Conservation (phyloP, 306 rosid species). For the Arachis stenosperma region DNA sequence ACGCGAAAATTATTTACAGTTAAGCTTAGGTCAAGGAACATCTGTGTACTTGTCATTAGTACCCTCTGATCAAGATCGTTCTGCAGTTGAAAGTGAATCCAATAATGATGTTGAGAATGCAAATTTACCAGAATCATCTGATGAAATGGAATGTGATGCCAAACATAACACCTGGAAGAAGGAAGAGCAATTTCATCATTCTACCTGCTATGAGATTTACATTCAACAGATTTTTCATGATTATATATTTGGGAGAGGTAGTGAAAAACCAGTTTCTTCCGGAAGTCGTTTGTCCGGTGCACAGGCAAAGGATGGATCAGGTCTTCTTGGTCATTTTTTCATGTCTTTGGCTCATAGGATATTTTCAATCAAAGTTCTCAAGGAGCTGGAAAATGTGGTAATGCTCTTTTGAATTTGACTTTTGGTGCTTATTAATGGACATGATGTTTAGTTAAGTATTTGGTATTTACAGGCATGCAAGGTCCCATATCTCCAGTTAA, state of each 20-base stretch:
- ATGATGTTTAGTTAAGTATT: conserved; percentile 32
- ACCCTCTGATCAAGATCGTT: conserved; percentile 60
- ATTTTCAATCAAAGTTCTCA: conserved; percentile 80
- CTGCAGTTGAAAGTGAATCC: conserved; percentile 48
- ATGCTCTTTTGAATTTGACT: conserved; percentile 33
- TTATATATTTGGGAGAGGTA: conserved; percentile 69
- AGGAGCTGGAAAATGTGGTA: conserved; percentile 89
- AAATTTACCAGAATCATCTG: conserved; percentile 77
- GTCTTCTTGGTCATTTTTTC: conserved; percentile 89
- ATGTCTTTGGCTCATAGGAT: conserved; percentile 83
- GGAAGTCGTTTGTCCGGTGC: conserved; percentile 51
- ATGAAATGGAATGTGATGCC: conserved; percentile 64
- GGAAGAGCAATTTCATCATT: conserved; percentile 60
- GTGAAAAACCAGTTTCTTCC: conserved; percentile 53
- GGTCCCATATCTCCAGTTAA: conserved; percentile 75
- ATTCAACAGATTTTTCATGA: conserved; percentile 84
- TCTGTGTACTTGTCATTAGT: conserved; percentile 76
- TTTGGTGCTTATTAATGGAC: conserved; percentile 29
- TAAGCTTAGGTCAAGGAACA: conserved; percentile 77
- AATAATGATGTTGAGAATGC: conserved; percentile 56
- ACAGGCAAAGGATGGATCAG: conserved; percentile 65
- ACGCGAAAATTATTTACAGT: conserved; percentile 78
- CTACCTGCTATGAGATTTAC: conserved; percentile 75
- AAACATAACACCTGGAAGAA: conserved; percentile 49
- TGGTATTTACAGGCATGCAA: conserved; percentile 63